Conservation (phyloP, 2,329 filamentous ascomycete species). For the Cladophialophora psammophila region DNA sequence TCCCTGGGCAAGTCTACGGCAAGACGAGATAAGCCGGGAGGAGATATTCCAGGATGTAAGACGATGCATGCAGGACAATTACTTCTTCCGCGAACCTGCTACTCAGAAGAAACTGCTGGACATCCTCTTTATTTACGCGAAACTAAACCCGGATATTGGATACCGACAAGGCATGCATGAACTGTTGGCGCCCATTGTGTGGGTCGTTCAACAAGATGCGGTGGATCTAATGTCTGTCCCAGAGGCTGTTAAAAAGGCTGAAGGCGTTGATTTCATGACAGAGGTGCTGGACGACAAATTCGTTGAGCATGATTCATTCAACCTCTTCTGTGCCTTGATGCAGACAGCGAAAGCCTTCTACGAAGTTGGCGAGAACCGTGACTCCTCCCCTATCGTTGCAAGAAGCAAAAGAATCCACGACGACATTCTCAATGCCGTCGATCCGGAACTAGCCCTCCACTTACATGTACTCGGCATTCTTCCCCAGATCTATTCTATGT, state of each 20-base stretch:
- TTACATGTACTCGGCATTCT: slow-evolving; percentile 84
- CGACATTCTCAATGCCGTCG: slow-evolving; percentile 75
- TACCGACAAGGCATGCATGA: slow-evolving; percentile 99
- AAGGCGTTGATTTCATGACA: slow-evolving; percentile 58
- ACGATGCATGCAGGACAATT: slow-evolving; percentile 85
- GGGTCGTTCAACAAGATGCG: slow-evolving; percentile 83
- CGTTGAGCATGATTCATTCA: slow-evolving; percentile 90
- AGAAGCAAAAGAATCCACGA: slow-evolving; percentile 89
- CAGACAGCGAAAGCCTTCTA: slow-evolving; percentile 86
- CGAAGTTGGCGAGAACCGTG: slow-evolving; percentile 66
- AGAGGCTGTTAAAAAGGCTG: slow-evolving; percentile 51
- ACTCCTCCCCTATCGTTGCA: slow-evolving; percentile 76
- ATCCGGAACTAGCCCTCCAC: slow-evolving; percentile 83
- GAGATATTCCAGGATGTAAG: slow-evolving; percentile 97
- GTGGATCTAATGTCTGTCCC: slow-evolving; percentile 60
- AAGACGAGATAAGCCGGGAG: slow-evolving; percentile 81
- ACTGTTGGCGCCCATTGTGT: slow-evolving; percentile 85
- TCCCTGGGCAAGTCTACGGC: slow-evolving; percentile 85
- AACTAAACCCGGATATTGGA: slow-evolving; percentile 82
- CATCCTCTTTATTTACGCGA: slow-evolving; percentile 93
- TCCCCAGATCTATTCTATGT: slow-evolving; percentile 98
- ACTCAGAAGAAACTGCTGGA: slow-evolving; percentile 85
- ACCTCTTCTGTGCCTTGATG: slow-evolving; percentile 87
- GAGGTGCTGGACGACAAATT: slow-evolving; percentile 74
- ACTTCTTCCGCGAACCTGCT: slow-evolving; percentile 80